A percentile compares a stretch with the other conserved stretches of the same genome.
Evolutionary conservation across 106 monocot genomes (phyloP).

Genomic region (Acorus calamus): DNA sequence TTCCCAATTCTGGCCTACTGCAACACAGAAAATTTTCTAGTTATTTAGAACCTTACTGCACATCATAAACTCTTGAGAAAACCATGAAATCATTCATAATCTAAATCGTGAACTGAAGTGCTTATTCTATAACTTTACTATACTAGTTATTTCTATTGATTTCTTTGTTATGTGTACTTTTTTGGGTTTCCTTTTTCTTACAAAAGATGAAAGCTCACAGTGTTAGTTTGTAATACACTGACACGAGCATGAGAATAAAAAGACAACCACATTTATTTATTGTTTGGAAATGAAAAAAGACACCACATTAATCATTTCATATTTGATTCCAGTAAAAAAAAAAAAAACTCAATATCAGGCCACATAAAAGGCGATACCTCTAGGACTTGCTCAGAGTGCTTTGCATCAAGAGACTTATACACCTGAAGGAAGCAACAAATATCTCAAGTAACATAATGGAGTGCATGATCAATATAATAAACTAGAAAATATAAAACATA

Average conservation of each 20-base stretch:
- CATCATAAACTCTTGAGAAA: not conserved
- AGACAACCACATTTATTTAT: too few species aligned
- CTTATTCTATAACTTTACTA: too few species aligned
- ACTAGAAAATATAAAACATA: not conserved
- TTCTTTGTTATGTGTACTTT: too few species aligned
- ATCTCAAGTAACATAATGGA: too few species aligned
- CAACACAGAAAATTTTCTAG: slow-evolving; percentile 10
- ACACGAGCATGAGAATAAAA: too few species aligned
- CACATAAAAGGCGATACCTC: slow-evolving; percentile 46
- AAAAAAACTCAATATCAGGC: not conserved
- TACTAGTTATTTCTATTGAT: too few species aligned
- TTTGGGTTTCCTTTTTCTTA: too few species aligned
- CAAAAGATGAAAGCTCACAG: too few species aligned
- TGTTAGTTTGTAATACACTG: too few species aligned
- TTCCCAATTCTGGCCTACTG: slow-evolving; percentile 79
- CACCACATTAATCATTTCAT: too few species aligned
- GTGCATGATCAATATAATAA: not conserved
- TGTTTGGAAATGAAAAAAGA: too few species aligned
- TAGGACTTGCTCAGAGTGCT: slow-evolving; percentile 65
- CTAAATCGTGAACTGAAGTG: too few species aligned
- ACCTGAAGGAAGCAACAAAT: slow-evolving; percentile 38
- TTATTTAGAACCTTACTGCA: not conserved
- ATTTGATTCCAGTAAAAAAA: not conserved
- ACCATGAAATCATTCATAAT: not conserved
- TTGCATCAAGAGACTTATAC: slow-evolving; percentile 71